Evolutionary conservation across 179 eudicot genomes (phyloP), one percentile per base, ranked within the genome.

Genomic region (Spinacia oleracea): DNA sequence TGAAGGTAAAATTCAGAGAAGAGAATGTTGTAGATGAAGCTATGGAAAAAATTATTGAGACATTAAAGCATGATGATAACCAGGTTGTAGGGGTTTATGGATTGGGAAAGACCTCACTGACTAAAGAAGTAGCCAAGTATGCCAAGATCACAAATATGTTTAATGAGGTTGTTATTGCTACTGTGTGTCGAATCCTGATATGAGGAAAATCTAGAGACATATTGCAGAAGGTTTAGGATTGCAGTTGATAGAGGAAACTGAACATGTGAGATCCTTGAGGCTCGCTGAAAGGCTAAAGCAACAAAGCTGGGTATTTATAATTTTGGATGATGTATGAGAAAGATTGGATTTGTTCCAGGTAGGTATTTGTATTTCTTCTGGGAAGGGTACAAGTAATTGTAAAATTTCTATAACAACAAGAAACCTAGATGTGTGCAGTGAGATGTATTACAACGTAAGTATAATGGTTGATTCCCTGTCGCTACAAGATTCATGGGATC

Each of bases 271-370:
- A 58, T 87, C 89, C 25, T 3, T 74, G 55, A 67, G 85, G 72
- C 81, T 89, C n/a, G 77, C 79, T 8, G 69, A 68, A 62, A 79
- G 86, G 67, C 48, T 87, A 50, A 77, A 45, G 59, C 83, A 71
- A 27, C 77, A 67, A 8, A 69, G 77, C 38, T 40, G 80, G 59
- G 65, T 75, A 18, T 84, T 89, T 8, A 14, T 87, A 31, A 80
- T 89, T 62, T 42, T 89, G 9, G 91, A 89, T 72, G 91, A 89
- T 77, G 79, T 85, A 34, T 87, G 90, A 90, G 69, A 81, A 53
- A 78, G 72, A 27, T 18, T 89, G 25, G 84, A 87, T 12, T 77
- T 89, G 58, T 62, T 77, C 10, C n/a, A n/a, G 9, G 27, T 84
- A 11, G 91, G 87, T 5, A 84, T 85, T 45, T 84, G 87, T 5